These are phyloP conservation scores for Ceratopteris richardii DNA, from an alignment of 75 land plant species.

Conservation along the genomic window DNA sequence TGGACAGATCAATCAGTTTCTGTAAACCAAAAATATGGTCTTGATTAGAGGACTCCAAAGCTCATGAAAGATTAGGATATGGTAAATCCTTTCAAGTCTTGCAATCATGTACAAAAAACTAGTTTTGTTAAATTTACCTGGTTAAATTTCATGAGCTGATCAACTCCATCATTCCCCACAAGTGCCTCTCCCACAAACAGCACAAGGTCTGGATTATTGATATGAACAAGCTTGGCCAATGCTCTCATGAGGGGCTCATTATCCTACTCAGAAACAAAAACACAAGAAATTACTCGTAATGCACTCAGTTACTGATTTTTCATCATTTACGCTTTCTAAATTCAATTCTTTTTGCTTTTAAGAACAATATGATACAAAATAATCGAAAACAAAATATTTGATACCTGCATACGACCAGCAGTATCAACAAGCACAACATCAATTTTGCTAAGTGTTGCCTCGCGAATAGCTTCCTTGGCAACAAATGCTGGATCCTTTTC, in stretches of 20 bases:
- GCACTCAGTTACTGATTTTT: too few species aligned
- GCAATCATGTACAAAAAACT: too few species aligned
- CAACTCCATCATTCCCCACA: slow-evolving; percentile 98
- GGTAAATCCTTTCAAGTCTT: too few species aligned
- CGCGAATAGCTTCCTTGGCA: slow-evolving; percentile 94
- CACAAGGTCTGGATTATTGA: slow-evolving; percentile 86
- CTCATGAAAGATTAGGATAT: background rate
- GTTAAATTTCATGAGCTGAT: slow-evolving; percentile 89
- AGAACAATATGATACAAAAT: background rate
- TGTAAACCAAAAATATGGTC: slow-evolving; percentile 18
- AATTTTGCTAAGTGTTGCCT: slow-evolving; percentile 62
- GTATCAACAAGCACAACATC: slow-evolving; percentile 99
- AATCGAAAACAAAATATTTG: background rate
- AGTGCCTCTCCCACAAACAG: slow-evolving; percentile 97
- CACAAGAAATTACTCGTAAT: too few species aligned
- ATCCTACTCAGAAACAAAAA: slow-evolving; percentile 41
- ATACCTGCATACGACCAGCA: slow-evolving; percentile 99
- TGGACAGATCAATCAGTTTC: slow-evolving; percentile 88
- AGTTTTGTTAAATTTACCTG: slow-evolving; percentile 49
- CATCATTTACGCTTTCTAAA: too few species aligned
- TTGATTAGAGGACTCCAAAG: too few species aligned
- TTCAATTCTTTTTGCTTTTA: too few species aligned
- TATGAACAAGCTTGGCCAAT: slow-evolving; percentile 83
- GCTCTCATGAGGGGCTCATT: slow-evolving; percentile 98
- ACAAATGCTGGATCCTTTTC: slow-evolving; percentile 98